Conservation (phyloP, 2,329 filamentous ascomycete genomes). For the Pleurostoma richardsiae region DNA sequence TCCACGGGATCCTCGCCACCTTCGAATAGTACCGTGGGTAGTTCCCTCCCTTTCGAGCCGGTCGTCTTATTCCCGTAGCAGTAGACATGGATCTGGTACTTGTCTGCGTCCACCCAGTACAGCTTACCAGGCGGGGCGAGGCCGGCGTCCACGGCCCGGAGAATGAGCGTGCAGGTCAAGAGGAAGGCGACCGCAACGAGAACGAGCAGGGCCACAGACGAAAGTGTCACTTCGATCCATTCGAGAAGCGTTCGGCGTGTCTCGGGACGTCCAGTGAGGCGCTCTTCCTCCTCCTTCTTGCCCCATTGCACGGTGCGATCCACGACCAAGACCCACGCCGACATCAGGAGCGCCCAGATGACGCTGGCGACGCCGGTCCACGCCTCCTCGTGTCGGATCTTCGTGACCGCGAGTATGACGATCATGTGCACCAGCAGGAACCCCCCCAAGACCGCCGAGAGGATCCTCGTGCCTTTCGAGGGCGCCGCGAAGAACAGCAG, state of each 20-base stretch:
- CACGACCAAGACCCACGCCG: slow-evolving; percentile 71
- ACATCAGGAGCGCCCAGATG: slow-evolving; percentile 75
- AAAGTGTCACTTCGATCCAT: slow-evolving; percentile 75
- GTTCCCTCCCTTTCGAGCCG: slow-evolving; percentile 43
- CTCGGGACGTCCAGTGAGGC: slow-evolving; percentile 84
- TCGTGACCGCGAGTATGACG: slow-evolving; percentile 69
- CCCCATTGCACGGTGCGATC: slow-evolving; percentile 87
- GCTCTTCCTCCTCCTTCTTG: slow-evolving; percentile 87
- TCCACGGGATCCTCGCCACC: slow-evolving; percentile 78
- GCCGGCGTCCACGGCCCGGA: slow-evolving; percentile 75
- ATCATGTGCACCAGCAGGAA: slow-evolving; percentile 72
- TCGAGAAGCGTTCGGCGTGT: slow-evolving; percentile 75
- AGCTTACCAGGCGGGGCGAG: slow-evolving; percentile 68
- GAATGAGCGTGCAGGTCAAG: slow-evolving; percentile 71
- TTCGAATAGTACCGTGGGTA: slow-evolving; percentile 83
- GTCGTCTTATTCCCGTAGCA: slow-evolving; percentile 69
- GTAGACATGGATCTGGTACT: slow-evolving; percentile 82
- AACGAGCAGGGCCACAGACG: slow-evolving; percentile 65
- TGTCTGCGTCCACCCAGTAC: slow-evolving; percentile 76
- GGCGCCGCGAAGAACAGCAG: slow-evolving; percentile 86
- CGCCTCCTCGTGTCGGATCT: slow-evolving; percentile 76
- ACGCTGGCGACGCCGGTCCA: slow-evolving; percentile 88
- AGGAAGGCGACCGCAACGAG: slow-evolving; percentile 67
- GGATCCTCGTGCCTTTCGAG: slow-evolving; percentile 70
- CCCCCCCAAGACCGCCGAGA: slow-evolving; percentile 61